These are phyloP conservation scores for Fagus crenata DNA, from an alignment of 306 rosid genomes.

Conservation along the genomic window DNA sequence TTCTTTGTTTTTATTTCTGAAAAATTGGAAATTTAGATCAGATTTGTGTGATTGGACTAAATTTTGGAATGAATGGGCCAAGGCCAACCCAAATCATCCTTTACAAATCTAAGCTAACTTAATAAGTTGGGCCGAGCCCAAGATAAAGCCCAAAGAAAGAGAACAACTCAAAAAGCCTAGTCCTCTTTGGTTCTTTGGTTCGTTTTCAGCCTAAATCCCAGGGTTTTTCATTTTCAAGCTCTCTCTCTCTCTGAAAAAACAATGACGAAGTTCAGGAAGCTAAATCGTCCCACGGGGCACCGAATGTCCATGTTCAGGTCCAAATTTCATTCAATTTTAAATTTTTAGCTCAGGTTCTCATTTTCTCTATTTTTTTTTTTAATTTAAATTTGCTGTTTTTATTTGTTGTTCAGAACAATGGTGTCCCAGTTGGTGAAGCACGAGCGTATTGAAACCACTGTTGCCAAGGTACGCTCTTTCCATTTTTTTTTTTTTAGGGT, in stretches of 20 bases:
- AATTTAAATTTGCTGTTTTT: background rate
- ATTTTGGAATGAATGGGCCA: too few relatives aligned
- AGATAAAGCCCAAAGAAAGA: too few relatives aligned
- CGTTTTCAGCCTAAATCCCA: background rate
- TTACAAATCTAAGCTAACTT: too few relatives aligned
- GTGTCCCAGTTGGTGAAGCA: slow-evolving; percentile 96
- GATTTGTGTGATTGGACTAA: too few relatives aligned
- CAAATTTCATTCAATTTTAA: background rate
- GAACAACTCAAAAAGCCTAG: too few relatives aligned
- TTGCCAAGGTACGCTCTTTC: slow-evolving; percentile 58
- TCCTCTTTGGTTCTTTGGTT: background rate
- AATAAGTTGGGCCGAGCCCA: too few relatives aligned
- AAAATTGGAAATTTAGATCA: too few relatives aligned
- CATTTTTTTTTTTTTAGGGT: background rate
- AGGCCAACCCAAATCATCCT: too few relatives aligned
- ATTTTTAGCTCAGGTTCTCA: background rate
- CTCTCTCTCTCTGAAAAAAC: background rate
- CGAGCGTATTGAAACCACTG: slow-evolving; percentile 95
- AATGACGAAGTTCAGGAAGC: slow-evolving; percentile 93
- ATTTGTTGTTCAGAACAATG: slow-evolving; percentile 59
- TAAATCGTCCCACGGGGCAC: slow-evolving; percentile 66
- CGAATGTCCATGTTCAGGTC: slow-evolving; percentile 93
- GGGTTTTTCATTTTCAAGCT: slow-evolving; percentile 26
- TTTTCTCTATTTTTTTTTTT: background rate
- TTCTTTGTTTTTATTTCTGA: too few relatives aligned